phyloP scores from a whole-genome alignment of 1,139 yeast genomes.

The Cylindricascospora bacillispora region DNA sequence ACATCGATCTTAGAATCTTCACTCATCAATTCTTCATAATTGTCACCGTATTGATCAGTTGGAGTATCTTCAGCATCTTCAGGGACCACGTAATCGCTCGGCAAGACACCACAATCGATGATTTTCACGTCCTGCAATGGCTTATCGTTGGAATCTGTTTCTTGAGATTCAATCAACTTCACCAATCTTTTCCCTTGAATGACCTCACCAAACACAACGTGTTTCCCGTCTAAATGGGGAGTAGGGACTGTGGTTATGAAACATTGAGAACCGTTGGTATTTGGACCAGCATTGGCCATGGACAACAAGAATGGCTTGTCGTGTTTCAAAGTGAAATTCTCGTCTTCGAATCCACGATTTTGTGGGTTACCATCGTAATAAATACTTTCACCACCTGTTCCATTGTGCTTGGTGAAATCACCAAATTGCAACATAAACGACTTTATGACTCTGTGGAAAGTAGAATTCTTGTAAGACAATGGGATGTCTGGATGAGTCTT shows the following conservation, averaged over 20 bases:
- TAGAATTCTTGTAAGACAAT: slow-evolving; percentile 61
- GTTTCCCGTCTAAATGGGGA: slow-evolving; percentile 84
- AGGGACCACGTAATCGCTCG: slow-evolving; percentile 39
- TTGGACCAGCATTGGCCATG: slow-evolving; percentile 95
- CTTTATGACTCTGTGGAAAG: slow-evolving; percentile 86
- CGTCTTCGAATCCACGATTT: slow-evolving; percentile 97
- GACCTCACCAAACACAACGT: slow-evolving; percentile 91
- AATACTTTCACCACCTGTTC: slow-evolving; percentile 91
- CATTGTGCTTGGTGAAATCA: slow-evolving; percentile 80
- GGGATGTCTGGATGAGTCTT: slow-evolving; percentile 43
- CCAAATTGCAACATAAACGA: slow-evolving; percentile 95
- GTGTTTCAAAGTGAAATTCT: slow-evolving; percentile 65
- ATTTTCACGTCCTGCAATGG: slow-evolving; percentile 58
- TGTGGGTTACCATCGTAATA: slow-evolving; percentile 92
- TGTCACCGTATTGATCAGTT: slow-evolving; percentile 72
- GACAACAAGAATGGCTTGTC: slow-evolving; percentile 78
- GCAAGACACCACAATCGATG: slow-evolving; percentile 68
- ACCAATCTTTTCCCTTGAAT: slow-evolving; percentile 72
- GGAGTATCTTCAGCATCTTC: slow-evolving; percentile 32
- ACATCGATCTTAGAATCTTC: slow-evolving; percentile 61
- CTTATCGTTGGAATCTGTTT: slow-evolving; percentile 49
- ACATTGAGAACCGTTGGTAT: slow-evolving; percentile 92
- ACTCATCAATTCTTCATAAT: slow-evolving; percentile 61
- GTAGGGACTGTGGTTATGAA: slow-evolving; percentile 81
- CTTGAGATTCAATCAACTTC: slow-evolving; percentile 59